Evolutionary conservation across 2,329 filamentous ascomycete genomes (phyloP).

Genomic region (Calonectria hongkongensis): DNA sequence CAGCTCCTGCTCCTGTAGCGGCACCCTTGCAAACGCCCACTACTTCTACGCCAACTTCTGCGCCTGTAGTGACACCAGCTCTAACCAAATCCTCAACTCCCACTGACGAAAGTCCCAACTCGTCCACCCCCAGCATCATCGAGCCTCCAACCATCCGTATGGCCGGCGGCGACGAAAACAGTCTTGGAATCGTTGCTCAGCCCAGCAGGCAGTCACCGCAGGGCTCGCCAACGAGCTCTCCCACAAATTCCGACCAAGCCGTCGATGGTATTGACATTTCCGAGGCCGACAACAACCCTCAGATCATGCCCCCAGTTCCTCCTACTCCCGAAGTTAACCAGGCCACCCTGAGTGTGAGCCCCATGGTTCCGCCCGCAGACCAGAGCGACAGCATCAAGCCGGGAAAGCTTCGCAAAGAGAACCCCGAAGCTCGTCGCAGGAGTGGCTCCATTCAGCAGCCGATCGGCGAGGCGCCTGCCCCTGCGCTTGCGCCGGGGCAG

Average conservation of each 20-base stretch:
- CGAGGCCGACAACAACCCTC: slow-evolving; percentile 49
- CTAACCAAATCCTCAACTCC: slow-evolving; percentile 54
- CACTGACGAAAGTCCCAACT: slow-evolving; percentile 52
- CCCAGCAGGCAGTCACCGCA: slow-evolving; percentile 30
- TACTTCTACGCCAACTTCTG: slow-evolving; percentile 42
- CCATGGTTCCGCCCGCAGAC: slow-evolving; percentile 41
- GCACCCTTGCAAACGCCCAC: slow-evolving; percentile 38
- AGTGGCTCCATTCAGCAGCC: slow-evolving; percentile 59
- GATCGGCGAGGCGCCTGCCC: slow-evolving; percentile 41
- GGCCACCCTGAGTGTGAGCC: slow-evolving; percentile 47
- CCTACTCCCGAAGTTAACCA: slow-evolving; percentile 55
- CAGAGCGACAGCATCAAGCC: slow-evolving; percentile 46
- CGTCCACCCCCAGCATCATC: slow-evolving; percentile 50
- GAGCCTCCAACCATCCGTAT: slow-evolving; percentile 48
- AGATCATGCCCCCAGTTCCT: slow-evolving; percentile 56
- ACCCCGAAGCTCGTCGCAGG: slow-evolving; percentile 54
- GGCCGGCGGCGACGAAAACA: slow-evolving; percentile 46
- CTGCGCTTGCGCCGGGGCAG: slow-evolving; percentile 45
- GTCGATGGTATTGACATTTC: slow-evolving; percentile 49
- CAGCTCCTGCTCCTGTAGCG: slow-evolving; percentile 31
- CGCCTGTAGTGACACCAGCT: slow-evolving; percentile 43
- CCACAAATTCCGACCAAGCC: slow-evolving; percentile 39
- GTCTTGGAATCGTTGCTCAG: slow-evolving; percentile 42
- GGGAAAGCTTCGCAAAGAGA: slow-evolving; percentile 59
- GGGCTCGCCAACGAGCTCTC: slow-evolving; percentile 44